Percentiles rank a stretch among this genome's conserved stretches.
These are phyloP conservation scores for Cryphonectria carpinicola DNA, from an alignment of 2,329 filamentous ascomycete genomes.

Conservation along the genomic window DNA sequence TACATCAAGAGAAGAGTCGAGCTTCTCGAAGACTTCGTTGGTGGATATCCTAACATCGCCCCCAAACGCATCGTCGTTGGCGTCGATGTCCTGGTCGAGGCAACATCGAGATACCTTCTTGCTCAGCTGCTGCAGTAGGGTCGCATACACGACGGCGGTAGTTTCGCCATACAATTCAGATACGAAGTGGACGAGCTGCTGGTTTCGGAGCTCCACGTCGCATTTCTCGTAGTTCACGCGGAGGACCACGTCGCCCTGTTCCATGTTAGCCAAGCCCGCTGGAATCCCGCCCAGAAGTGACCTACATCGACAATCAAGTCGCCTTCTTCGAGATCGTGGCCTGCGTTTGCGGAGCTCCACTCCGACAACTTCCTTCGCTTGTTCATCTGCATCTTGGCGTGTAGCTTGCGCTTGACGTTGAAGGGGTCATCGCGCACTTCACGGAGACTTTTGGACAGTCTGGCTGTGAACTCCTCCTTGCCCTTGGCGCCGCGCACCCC, in stretches of 20 bases:
- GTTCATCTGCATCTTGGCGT: constrained; percentile 33
- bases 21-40: constrained; percentile 58
- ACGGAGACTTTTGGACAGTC: constrained; percentile 57
- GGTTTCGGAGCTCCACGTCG: constrained; percentile 79
- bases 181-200: constrained; percentile 74
- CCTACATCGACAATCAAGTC: constrained; percentile 53
- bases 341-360: constrained; percentile 41
- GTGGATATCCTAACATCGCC: constrained; percentile 49
- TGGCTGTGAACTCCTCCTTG: constrained; percentile 63
- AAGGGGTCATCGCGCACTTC: constrained; percentile 58
- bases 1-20: constrained; percentile 57
- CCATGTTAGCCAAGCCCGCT: constrained; percentile 16
- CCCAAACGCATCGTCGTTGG: constrained; percentile 40
- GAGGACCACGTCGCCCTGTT: constrained; percentile 63
- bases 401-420: constrained; percentile 55
- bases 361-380: constrained; percentile 28
- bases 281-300: not conserved
- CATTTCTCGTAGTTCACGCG: constrained; percentile 86
- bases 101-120: constrained; percentile 70
- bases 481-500: constrained; percentile 67
- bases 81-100: constrained; percentile 55
- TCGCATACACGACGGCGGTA: constrained; percentile 78
- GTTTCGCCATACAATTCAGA: constrained; percentile 71
- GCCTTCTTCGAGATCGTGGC: constrained; percentile 42
- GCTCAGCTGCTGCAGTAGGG: constrained; percentile 73